phyloP scores from a whole-genome alignment of 2,329 filamentous ascomycete species.

The Trichoderma breve region DNA sequence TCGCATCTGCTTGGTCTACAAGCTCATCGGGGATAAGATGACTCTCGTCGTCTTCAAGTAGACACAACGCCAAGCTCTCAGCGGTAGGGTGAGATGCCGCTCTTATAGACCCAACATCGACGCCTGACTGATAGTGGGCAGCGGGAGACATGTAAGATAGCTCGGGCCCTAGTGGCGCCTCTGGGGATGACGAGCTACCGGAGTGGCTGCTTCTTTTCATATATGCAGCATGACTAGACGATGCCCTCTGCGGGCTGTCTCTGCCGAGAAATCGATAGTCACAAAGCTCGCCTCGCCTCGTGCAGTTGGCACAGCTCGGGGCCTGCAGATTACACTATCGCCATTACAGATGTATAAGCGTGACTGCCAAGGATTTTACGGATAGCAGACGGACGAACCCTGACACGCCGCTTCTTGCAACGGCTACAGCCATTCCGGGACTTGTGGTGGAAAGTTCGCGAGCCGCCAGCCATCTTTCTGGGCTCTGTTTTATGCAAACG shows the following conservation, averaged over 20 bases:
- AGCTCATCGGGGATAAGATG: neutral
- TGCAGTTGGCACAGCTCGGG: constrained; percentile 12
- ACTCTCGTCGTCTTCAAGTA: neutral
- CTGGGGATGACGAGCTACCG: neutral
- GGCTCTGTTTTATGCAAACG: neutral
- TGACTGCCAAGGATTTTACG: neutral
- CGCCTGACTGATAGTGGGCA: neutral
- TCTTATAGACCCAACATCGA: neutral
- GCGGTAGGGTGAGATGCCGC: neutral
- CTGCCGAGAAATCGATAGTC: constrained; percentile 7
- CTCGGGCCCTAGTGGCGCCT: neutral
- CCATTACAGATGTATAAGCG: neutral
- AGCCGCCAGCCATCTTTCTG: neutral
- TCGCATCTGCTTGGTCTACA: neutral
- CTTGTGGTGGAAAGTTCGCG: constrained; percentile 13
- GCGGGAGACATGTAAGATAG: neutral
- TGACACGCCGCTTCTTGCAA: constrained; percentile 16
- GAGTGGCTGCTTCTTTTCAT: neutral
- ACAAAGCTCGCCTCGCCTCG: constrained; percentile 10
- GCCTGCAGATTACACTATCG: constrained; percentile 11
- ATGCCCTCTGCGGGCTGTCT: neutral
- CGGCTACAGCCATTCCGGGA: constrained; percentile 6
- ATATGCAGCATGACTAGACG: neutral
- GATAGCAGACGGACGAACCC: neutral
- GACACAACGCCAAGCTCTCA: neutral